These are phyloP conservation scores for Ettlia oleoabundans DNA, from an alignment of 139 green algal genomes.

Conservation along the genomic window DNA sequence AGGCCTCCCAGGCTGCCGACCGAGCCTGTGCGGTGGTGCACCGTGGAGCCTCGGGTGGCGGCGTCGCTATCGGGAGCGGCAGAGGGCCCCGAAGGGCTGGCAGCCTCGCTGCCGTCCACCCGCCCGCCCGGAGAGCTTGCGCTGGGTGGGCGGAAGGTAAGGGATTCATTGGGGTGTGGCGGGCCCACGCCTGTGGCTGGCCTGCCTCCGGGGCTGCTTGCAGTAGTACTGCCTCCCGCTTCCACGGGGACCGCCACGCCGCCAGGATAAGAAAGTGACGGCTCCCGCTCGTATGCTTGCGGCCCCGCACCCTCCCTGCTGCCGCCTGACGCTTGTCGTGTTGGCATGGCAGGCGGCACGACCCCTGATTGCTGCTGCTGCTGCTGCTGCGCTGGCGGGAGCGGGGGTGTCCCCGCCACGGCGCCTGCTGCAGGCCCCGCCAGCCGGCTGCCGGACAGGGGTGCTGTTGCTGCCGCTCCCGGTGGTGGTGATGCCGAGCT, in stretches of 20 bases:
- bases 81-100: neutral
- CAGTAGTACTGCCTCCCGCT: too few relatives aligned
- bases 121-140: neutral
- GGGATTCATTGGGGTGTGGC: neutral
- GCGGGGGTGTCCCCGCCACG: neutral
- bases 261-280: neutral
- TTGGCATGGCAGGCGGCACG: neutral
- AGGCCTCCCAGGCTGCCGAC: neutral
- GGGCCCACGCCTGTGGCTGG: neutral
- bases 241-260: slow-evolving; percentile 8
- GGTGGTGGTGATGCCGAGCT: too few relatives aligned
- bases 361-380: neutral
- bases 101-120: neutral
- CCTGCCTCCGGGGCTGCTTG: neutral
- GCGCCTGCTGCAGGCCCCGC: neutral
- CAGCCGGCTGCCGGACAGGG: too few relatives aligned
- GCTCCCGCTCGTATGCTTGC: neutral
- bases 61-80: neutral
- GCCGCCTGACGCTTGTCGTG: neutral
- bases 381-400: neutral
- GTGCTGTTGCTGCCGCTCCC: too few relatives aligned
- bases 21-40: slow-evolving; percentile 6
- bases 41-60: slow-evolving; percentile 11
- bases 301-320: neutral
- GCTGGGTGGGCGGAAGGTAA: slow-evolving; percentile 8